A percentile compares a stretch with the other conserved stretches of the same genome.
These are phyloP conservation scores for Vitis hybrid DNA, from an alignment of 177 flowering plant species.

Conservation along the genomic window DNA sequence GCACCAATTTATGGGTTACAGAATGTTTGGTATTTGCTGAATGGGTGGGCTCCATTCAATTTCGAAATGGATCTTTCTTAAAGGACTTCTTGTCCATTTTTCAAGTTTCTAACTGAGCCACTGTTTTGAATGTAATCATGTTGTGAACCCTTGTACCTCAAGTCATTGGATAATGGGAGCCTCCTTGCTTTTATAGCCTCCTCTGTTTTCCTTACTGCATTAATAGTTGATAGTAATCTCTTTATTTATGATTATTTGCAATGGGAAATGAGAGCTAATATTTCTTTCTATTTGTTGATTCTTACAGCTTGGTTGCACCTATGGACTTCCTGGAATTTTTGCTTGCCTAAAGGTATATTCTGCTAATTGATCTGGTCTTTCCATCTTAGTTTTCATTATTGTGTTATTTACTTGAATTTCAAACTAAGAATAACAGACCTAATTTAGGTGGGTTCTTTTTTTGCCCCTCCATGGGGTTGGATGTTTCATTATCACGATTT, in stretches of 20 bases:
- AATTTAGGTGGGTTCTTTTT: not conserved
- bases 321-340: conserved; percentile 88
- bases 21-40: too few relatives aligned
- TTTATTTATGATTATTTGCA: not conserved
- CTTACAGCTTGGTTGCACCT: conserved; percentile 73
- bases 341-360: conserved; percentile 84
- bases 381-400: not conserved
- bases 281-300: conserved; percentile 9
- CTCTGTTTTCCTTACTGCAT: not conserved
- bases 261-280: not conserved
- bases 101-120: too few relatives aligned
- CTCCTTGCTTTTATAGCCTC: not conserved
- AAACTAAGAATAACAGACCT: not conserved
- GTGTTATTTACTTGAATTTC: not conserved
- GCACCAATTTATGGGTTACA: too few relatives aligned
- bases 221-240: too few relatives aligned
- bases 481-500: too few relatives aligned
- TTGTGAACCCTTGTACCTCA: too few relatives aligned
- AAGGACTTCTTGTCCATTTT: too few relatives aligned
- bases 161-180: too few relatives aligned
- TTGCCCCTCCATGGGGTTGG: too few relatives aligned
- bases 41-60: too few relatives aligned
- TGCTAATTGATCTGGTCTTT: not conserved
- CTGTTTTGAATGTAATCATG: too few relatives aligned
- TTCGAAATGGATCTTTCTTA: too few relatives aligned